Evolutionary conservation across 371 early-diverging fungal genomes (phyloP), one percentile per base, ranked within the genome.

Genomic region (Dentiscutata heterogama): DNA sequence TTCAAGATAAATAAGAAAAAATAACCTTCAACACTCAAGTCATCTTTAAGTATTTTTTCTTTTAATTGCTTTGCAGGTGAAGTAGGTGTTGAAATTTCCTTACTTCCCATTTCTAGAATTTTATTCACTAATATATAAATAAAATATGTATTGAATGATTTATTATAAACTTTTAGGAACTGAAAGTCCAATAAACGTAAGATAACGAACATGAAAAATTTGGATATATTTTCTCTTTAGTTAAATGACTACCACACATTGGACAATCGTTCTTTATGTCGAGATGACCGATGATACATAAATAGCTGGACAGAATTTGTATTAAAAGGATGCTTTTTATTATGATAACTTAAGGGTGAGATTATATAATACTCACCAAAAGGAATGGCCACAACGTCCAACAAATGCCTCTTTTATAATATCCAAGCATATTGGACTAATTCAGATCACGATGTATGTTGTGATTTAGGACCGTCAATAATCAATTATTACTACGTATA

Each of bases 351-450:
- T 63, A 16, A 18, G 13, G 42, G 72, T 14, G 67, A 27, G 18
- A 68, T 64, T 53, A n/a, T 22, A 11, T 58, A n/a, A 29, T 20
- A 76, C 70, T 84, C 89, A 93, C 94, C 96, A 97, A 86, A 94
- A 97, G 1, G 95, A 94, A 86, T 96, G 97, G 0, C 96, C 95
- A 86, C 96, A 97, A n/a, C 88, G 86, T 1, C 95, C 91, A 83
- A 93, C 91, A 82, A 91, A 95, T 0, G 95, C 95, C 64, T 95
- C 93, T 46, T 86, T 86, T 83, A 97, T 94, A 20, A 90, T 84
- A 46, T 93, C 89, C 35, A 92, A 88, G 81, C 97, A 97, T 31
- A 97, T 91, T 11, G 92, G 93, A 83, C 95, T 94, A 83, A n/a
- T 46, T 42, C 14, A 18, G 22, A 39, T 58, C 58, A 4, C 56